Conservation (phyloP, 352 stramenopile species). For the Phytophthora melonis region DNA sequence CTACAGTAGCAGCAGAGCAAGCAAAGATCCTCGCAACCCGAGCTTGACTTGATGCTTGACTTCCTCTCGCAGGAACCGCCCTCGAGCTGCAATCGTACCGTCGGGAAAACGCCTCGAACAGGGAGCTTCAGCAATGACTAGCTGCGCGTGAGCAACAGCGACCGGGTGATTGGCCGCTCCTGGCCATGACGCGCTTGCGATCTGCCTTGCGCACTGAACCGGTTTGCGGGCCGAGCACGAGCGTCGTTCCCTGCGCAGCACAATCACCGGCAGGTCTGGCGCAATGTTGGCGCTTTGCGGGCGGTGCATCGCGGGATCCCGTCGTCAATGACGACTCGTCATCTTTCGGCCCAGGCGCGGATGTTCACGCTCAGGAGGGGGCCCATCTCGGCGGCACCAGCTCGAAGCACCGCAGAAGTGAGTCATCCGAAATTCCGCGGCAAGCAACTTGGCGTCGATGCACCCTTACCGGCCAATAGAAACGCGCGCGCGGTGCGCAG, state of each 20-base stretch:
- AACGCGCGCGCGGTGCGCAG: conserved; percentile 6
- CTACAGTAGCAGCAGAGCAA: background rate
- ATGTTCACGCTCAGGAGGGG: conserved; percentile 22
- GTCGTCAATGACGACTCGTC: too few relatives aligned
- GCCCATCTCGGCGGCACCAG: conserved; percentile 9
- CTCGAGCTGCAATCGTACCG: background rate
- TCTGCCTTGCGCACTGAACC: conserved; percentile 1
- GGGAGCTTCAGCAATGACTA: conserved; percentile 23
- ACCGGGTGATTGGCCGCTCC: conserved; percentile 26
- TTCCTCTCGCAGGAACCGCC: too few relatives aligned
- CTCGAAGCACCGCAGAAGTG: conserved; percentile 12
- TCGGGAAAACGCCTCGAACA: conserved; percentile 3
- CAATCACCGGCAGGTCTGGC: conserved; percentile 7
- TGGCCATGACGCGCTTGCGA: conserved; percentile 32
- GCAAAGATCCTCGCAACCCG: background rate
- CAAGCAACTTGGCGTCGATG: conserved; percentile 9
- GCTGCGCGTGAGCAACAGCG: conserved; percentile 25
- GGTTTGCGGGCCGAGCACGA: background rate
- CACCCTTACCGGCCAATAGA: conserved; percentile 18
- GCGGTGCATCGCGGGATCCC: background rate
- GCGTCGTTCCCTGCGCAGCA: background rate
- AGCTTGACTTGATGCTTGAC: background rate
- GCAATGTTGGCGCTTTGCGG: conserved; percentile 15
- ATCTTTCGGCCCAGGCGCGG: conserved; percentile 4
- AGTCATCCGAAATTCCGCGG: conserved; percentile 27